Evolutionary conservation across 768 basidiomycete species (phyloP).

Genomic region (Lactarius quietus): DNA sequence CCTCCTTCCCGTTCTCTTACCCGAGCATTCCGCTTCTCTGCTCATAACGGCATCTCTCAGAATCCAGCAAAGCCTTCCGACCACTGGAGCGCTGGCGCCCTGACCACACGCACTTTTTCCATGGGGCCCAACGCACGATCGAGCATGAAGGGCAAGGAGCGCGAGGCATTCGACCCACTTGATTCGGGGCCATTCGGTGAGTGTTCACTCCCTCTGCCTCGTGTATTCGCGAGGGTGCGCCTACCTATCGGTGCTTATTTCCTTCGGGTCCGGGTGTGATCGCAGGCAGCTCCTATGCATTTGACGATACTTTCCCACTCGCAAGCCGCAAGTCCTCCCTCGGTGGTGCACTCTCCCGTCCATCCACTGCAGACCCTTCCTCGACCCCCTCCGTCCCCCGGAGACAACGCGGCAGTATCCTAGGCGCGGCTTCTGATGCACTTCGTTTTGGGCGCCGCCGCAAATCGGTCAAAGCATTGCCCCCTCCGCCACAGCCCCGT

Average conservation of each 20-base stretch:
- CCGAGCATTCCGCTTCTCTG: conserved; percentile 21
- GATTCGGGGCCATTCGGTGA: conserved; percentile 20
- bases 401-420: conserved; percentile 28
- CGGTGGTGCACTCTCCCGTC: conserved; percentile 7
- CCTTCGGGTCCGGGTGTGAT: background rate
- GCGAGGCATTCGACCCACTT: conserved; percentile 18
- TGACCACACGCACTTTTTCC: conserved; percentile 19
- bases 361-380: conserved; percentile 15
- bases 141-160: conserved; percentile 24
- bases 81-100: conserved; percentile 4
- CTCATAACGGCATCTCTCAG: conserved; percentile 5
- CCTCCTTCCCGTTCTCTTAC: background rate
- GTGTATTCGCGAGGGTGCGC: conserved; percentile 5
- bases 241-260: conserved; percentile 6
- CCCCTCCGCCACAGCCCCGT: conserved; percentile 34
- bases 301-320: conserved; percentile 13
- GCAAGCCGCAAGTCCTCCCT: conserved; percentile 6
- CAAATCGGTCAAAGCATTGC: conserved; percentile 27
- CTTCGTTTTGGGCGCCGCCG: conserved; percentile 25
- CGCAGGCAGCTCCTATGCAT: conserved; percentile 13
- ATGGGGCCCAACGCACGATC: conserved; percentile 11
- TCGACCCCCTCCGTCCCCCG: conserved; percentile 5
- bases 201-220: conserved; percentile 18
- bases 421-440: conserved; percentile 30
- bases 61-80: conserved; percentile 1